phyloP scores from a whole-genome alignment of 176 grass and related monocot species.

The Juncus effusus region DNA sequence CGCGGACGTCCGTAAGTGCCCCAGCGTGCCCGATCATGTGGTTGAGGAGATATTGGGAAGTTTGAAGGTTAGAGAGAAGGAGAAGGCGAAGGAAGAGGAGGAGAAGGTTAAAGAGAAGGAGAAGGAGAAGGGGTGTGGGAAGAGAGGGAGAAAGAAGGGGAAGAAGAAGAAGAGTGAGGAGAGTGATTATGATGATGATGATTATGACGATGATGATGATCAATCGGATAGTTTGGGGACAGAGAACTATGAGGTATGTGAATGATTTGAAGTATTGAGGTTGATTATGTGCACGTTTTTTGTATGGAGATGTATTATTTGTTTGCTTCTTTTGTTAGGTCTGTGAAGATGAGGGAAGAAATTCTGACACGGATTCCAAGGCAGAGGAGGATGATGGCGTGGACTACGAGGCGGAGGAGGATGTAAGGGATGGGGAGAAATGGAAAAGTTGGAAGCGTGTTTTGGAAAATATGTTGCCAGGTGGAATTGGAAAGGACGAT shows the following conservation, averaged over 20 bases:
- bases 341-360: not conserved
- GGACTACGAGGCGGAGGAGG: slow-evolving; percentile 6
- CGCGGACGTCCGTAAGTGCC: slow-evolving; percentile 76
- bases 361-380: slow-evolving; percentile 2
- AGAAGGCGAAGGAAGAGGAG: slow-evolving; percentile 25
- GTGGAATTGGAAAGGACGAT: slow-evolving; percentile 39
- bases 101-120: slow-evolving; percentile 1
- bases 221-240: too few relatives aligned
- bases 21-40: slow-evolving; percentile 65
- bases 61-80: slow-evolving; percentile 46
- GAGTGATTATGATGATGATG: not conserved
- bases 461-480: slow-evolving; percentile 45
- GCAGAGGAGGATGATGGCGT: not conserved
- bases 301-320: too few relatives aligned
- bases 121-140: not conserved
- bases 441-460: slow-evolving; percentile 51
- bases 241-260: slow-evolving; percentile 1
- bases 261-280: not conserved
- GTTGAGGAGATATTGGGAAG: slow-evolving; percentile 53
- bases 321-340: slow-evolving; percentile 1
- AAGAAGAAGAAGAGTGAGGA: not conserved
- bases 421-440: slow-evolving; percentile 19
- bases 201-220: not conserved
- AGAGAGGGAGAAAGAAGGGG: not conserved
- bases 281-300: not conserved